Conservation (phyloP, 257 asterid species). For the Penstemon barbatus region DNA sequence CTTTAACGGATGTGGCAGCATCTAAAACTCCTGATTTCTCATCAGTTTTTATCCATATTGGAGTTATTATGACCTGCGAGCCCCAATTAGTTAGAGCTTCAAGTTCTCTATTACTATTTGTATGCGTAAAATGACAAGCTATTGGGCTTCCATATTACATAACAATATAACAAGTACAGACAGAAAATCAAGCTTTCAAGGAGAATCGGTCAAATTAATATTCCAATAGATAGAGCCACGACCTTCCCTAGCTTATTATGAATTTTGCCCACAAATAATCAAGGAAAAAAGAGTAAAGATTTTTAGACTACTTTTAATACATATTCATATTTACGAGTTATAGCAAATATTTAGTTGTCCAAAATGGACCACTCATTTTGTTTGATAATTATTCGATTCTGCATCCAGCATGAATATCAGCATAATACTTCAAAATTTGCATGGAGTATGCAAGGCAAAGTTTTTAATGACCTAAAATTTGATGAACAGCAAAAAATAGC, state of each 20-base stretch:
- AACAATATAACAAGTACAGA: constrained; percentile 3
- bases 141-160: constrained; percentile 3
- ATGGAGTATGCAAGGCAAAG: constrained; percentile 14
- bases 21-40: constrained; percentile 69
- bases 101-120: constrained; percentile 16
- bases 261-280: background rate
- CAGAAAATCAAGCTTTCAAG: constrained; percentile 17
- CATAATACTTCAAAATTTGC: constrained; percentile 9
- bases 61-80: constrained; percentile 82
- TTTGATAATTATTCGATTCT: background rate
- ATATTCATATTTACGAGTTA: constrained; percentile 18
- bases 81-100: constrained; percentile 21
- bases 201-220: background rate
- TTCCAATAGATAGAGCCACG: constrained; percentile 4
- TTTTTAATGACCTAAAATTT: background rate
- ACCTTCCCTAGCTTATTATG: constrained; percentile 1
- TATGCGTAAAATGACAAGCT: background rate
- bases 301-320: constrained; percentile 13
- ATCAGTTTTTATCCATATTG: constrained; percentile 86
- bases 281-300: constrained; percentile 8
- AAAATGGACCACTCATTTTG: constrained; percentile 1
- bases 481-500: constrained; percentile 15
- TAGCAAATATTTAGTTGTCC: constrained; percentile 2
- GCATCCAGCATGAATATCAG: constrained; percentile 7
- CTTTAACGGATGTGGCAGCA: constrained; percentile 73